Conservation (phyloP, 108 stramenopile genomes). For the Skeletonema costatum region DNA sequence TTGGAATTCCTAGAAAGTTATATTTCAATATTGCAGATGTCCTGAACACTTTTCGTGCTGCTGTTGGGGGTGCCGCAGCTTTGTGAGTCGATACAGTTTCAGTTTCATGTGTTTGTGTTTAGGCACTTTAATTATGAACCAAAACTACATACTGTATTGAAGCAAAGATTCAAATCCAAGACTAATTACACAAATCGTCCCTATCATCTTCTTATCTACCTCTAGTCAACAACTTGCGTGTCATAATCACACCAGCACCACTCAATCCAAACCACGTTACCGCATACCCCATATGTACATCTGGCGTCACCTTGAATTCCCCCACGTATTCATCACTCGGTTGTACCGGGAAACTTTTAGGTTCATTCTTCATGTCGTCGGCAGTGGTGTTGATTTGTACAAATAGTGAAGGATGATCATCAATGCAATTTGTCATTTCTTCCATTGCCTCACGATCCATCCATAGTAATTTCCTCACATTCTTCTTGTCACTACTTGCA, state of each 20-base stretch:
- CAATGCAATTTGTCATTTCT: constrained; percentile 46
- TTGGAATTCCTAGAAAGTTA: no score
- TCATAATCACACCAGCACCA: constrained; percentile 85
- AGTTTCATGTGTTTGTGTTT: no score
- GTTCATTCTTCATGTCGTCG: not conserved
- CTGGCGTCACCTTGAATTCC: constrained; percentile 82
- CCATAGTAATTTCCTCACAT: constrained; percentile 63
- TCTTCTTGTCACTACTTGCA: not conserved
- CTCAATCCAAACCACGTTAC: constrained; percentile 87
- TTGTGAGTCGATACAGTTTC: no score
- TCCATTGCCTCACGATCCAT: constrained; percentile 67
- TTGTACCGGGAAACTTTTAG: constrained; percentile 22
- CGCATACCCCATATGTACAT: constrained; percentile 84
- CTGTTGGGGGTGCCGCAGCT: no score
- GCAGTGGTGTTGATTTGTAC: constrained; percentile 33
- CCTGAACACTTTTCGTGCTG: no score
- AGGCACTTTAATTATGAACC: no score
- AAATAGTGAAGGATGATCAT: constrained; percentile 26
- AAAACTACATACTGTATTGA: no score
- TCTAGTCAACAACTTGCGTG: constrained; percentile 68
- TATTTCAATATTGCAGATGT: no score
- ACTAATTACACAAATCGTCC: no score
- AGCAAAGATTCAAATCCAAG: no score
- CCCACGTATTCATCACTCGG: constrained; percentile 56
- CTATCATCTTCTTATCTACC: constrained; percentile 34